Conservation (phyloP, 2,329 filamentous ascomycete genomes). For the Cadophora luteo-olivacea region DNA sequence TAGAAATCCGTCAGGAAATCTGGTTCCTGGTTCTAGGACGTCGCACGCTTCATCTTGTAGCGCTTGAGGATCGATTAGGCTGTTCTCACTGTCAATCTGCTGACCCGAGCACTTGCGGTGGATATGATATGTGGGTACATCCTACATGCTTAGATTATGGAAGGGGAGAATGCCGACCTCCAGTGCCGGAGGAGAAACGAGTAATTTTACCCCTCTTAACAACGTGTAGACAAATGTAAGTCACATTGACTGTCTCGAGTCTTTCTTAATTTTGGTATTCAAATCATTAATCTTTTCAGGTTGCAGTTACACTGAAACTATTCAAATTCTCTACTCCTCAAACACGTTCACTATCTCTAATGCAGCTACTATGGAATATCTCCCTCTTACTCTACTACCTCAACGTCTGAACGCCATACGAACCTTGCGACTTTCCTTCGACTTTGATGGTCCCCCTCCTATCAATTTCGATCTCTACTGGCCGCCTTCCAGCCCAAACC, state of each 20-base stretch:
- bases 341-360: not conserved
- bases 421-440: not conserved
- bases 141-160: not conserved
- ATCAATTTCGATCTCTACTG: not conserved
- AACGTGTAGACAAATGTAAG: slow-evolving; percentile 13
- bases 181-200: not conserved
- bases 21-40: not conserved
- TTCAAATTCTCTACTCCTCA: not conserved
- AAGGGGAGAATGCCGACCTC: not conserved
- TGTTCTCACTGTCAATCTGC: not conserved
- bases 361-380: not conserved
- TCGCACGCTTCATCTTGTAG: not conserved
- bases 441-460: not conserved
- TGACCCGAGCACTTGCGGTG: not conserved
- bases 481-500: not conserved
- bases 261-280: not conserved
- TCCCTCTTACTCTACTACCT: not conserved
- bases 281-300: not conserved
- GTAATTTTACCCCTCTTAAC: not conserved
- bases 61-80: not conserved
- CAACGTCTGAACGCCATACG: slow-evolving; percentile 6
- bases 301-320: slow-evolving; percentile 9
- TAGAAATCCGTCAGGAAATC: not conserved
- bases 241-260: not conserved
- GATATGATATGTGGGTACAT: not conserved